Conservation (phyloP, 1,284 basidiomycete species). For the Boletus smithii region DNA sequence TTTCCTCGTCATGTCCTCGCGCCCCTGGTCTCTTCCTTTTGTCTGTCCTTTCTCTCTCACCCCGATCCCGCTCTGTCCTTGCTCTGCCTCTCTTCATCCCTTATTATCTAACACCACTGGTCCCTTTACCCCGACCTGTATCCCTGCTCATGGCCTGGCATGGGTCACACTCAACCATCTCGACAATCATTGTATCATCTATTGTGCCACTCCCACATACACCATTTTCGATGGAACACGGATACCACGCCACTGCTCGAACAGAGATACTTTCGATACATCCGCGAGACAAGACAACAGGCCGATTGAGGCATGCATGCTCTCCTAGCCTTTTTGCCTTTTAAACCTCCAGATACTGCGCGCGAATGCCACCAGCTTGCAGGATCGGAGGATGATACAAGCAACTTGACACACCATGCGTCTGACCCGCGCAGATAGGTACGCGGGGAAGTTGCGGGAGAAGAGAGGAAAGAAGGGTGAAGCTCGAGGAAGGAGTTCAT, state of each 20-base stretch:
- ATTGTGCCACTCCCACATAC: constrained; percentile 3
- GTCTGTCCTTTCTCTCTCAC: constrained; percentile 15
- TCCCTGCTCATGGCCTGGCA: constrained; percentile 5
- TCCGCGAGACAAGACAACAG: constrained; percentile 1
- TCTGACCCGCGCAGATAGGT: constrained; percentile 7
- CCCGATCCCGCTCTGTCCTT: constrained; percentile 6
- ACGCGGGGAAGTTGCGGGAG: not conserved
- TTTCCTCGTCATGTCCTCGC: constrained; percentile 11
- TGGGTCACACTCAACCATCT: constrained; percentile 1
- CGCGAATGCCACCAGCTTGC: constrained; percentile 1
- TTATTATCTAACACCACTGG: constrained; percentile 14
- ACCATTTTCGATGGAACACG: constrained; percentile 3
- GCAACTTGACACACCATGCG: not conserved
- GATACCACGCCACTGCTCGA: constrained; percentile 1
- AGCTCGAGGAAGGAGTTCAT: constrained; percentile 6
- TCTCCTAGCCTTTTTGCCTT: not conserved
- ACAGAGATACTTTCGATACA: not conserved
- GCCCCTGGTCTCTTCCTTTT: constrained; percentile 12
- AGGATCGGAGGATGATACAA: not conserved
- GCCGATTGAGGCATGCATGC: not conserved
- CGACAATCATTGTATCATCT: constrained; percentile 5
- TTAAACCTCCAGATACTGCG: not conserved
- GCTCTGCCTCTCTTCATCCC: constrained; percentile 12
- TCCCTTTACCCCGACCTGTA: constrained; percentile 4
- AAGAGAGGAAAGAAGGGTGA: not conserved